Evolutionary conservation across 129 eudicot genomes (phyloP), one percentile per base, ranked within the genome.

Genomic region (Kitagawia praeruptora): DNA sequence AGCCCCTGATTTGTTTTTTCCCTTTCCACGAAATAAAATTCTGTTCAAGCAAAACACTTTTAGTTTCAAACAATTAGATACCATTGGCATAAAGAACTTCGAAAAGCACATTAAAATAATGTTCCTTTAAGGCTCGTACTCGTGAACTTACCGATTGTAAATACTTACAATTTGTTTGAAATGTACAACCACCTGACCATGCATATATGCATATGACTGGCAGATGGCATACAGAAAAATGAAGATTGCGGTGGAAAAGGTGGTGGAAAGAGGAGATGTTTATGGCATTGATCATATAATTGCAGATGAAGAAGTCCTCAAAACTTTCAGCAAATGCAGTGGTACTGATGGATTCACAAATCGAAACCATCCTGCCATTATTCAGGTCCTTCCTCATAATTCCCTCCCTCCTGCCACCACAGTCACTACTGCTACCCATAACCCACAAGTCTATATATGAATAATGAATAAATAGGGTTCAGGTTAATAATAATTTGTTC

Each of bases 321-420:
- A 83, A 45, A 71, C 74, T 70, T 87, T 91, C 78, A 70, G 74
- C 51, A 83, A 91, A 85, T 92, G 97, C 27, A 73, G 19, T 73
- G 51, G 25, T 21, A 23, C 83, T 27, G 38, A 84, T 44, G 82
- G 77, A 13, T 93, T 91, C 77, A 82, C 88, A 2, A 85, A 83
- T 5, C 88, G 76, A 34, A 44, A 85, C 44, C 98, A 93, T 84
- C 98, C 96, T 10, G 19, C 97, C 14, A 76, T 93, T 0, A 87
- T 91, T 80, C 87, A 93, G 93, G 97, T 91, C 58, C 14, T 16
- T 42, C 4, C 34, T 63, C 46, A 8, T 21, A 0, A 46, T 31
- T 15, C 11, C 18, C 41, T 2, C 41, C 9, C 9, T 15, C 10
- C 56, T 2, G 56, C 56, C 56, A 49, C 56, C 7, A 51, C 4